Conservation (phyloP, 2,329 filamentous ascomycete species). For the Thielaviopsis ethacetica region DNA sequence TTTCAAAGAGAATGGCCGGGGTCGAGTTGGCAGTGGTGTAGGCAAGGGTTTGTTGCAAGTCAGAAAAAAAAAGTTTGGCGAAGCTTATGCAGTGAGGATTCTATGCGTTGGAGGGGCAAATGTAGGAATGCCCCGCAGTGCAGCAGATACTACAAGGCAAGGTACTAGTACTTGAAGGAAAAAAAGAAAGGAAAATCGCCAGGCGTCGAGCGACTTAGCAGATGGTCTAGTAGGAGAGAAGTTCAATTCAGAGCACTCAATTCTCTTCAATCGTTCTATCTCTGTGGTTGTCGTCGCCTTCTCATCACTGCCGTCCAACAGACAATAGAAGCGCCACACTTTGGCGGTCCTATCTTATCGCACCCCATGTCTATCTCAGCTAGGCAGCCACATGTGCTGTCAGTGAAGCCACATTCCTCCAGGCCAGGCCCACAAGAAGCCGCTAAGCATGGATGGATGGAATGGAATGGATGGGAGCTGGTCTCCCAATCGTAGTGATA, state of each 20-base stretch:
- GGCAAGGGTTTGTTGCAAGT: neutral
- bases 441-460: neutral
- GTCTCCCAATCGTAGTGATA: conserved; percentile 4
- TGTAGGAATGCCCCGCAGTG: conserved; percentile 8
- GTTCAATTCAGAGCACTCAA: neutral
- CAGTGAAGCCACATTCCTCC: neutral
- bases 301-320: neutral
- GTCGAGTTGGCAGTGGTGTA: neutral
- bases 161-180: neutral
- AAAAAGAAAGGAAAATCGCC: neutral
- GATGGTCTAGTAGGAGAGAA: no score
- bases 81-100: neutral
- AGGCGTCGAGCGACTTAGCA: no score
- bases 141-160: neutral
- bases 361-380: neutral
- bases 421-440: neutral
- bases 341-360: neutral
- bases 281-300: neutral
- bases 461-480: neutral
- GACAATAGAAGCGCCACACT: neutral
- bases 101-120: conserved; percentile 6
- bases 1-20: neutral
- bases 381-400: neutral
- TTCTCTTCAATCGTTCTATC: neutral
- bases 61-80: neutral